phyloP scores from a whole-genome alignment of 2,329 filamentous ascomycete species.

The Cladosporium sp. region DNA sequence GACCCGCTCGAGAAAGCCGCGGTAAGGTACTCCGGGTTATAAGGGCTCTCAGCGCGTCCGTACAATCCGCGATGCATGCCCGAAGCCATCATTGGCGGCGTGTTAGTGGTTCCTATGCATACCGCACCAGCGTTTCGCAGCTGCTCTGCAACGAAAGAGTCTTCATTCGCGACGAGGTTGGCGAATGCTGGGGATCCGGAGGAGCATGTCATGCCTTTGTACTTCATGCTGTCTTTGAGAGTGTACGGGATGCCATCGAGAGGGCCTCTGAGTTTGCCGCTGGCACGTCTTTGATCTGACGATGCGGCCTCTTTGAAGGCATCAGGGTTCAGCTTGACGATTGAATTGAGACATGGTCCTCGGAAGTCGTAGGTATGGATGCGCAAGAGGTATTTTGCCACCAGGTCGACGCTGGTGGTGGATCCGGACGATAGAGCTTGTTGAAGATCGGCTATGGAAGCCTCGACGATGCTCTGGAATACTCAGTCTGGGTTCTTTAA shows the following conservation, averaged over 20 bases:
- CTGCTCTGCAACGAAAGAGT: conserved; percentile 47
- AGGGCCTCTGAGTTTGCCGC: conserved; percentile 32
- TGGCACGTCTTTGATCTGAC: conserved; percentile 43
- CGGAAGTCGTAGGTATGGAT: conserved; percentile 45
- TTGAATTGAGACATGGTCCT: conserved; percentile 41
- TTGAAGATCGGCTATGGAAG: conserved; percentile 42
- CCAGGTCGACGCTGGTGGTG: conserved; percentile 43
- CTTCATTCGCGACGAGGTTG: conserved; percentile 46
- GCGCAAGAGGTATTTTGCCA: conserved; percentile 43
- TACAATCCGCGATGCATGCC: conserved; percentile 56
- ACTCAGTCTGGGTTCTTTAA: neutral
- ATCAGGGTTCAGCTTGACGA: conserved; percentile 44
- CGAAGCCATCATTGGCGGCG: conserved; percentile 56
- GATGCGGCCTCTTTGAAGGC: conserved; percentile 45
- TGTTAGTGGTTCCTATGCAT: conserved; percentile 54
- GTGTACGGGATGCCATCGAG: conserved; percentile 56
- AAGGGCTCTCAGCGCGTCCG: conserved; percentile 53
- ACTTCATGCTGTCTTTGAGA: conserved; percentile 55
- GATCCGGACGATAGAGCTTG: conserved; percentile 37
- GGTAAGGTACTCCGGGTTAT: conserved; percentile 50
- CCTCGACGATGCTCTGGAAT: conserved; percentile 41
- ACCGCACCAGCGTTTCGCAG: conserved; percentile 48
- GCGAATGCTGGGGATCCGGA: conserved; percentile 53
- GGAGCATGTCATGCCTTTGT: conserved; percentile 49
- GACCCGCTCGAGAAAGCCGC: conserved; percentile 55